phyloP scores from a whole-genome alignment of 495 filamentous ascomycete species.

The Lichenothelia convexa region DNA sequence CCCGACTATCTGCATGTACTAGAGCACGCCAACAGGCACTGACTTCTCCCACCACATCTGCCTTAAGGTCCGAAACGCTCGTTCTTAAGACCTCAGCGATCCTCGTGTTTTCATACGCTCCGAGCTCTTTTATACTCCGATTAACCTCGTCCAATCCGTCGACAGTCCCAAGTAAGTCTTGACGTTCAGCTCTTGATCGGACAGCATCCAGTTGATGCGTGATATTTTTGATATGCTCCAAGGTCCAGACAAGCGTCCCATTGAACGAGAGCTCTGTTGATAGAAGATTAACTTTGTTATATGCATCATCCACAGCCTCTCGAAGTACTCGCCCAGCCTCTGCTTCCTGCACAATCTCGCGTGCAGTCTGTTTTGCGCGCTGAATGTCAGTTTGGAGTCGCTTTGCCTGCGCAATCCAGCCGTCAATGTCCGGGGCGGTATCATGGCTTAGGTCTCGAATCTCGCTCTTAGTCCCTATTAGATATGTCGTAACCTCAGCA shows the following conservation, averaged over 20 bases:
- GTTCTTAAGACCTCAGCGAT: slow-evolving; percentile 18
- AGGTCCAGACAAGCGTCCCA: slow-evolving; percentile 38
- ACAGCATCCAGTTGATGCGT: slow-evolving; percentile 22
- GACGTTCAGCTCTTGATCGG: slow-evolving; percentile 17
- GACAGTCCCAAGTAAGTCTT: slow-evolving; percentile 15
- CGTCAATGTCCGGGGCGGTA: slow-evolving; percentile 56
- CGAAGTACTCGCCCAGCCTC: slow-evolving; percentile 42
- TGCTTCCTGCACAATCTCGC: slow-evolving; percentile 54
- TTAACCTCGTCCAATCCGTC: slow-evolving; percentile 33
- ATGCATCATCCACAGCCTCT: slow-evolving; percentile 42
- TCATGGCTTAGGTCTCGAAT: slow-evolving; percentile 55
- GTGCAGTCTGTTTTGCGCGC: slow-evolving; percentile 48
- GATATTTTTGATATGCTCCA: slow-evolving; percentile 40
- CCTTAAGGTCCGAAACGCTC: slow-evolving; percentile 14
- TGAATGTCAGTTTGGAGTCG: slow-evolving; percentile 69
- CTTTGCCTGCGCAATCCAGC: slow-evolving; percentile 70
- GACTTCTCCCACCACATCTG: slow-evolving; percentile 15
- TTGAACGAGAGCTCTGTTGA: slow-evolving; percentile 63
- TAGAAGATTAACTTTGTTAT: slow-evolving; percentile 50
- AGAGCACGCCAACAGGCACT: slow-evolving; percentile 22
- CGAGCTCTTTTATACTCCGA: slow-evolving; percentile 15
- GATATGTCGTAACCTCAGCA: no score
- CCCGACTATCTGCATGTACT: slow-evolving; percentile 18
- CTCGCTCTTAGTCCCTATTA: slow-evolving; percentile 33
- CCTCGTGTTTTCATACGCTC: slow-evolving; percentile 15